Evolutionary conservation across 2,329 filamentous ascomycete species (phyloP), one percentile per base, ranked within the genome.

Genomic region (Pseudodiploospora longispora): DNA sequence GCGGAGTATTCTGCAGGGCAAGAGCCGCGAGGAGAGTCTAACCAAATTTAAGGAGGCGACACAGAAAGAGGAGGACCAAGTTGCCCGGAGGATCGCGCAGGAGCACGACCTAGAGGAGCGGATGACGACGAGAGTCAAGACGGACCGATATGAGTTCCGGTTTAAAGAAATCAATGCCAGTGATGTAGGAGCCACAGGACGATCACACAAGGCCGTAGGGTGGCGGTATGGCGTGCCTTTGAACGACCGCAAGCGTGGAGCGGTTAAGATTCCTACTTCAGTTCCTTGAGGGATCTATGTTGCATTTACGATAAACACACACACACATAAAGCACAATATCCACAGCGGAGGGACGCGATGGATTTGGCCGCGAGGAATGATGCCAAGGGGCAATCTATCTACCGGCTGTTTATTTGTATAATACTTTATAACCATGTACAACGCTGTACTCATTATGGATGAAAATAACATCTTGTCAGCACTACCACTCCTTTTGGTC

Each of bases 211-310:
- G 28, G 78, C 67, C 9, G 70, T 76, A 2, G 82, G 82, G 19
- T 80, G 74, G 72, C 68, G 78, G 47, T 85, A 85, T 53, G 82
- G 82, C 48, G 72, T 72, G 48, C 81, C 82, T 8, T 68, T 71
- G 50, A 70, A 77, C 56, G 82, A 85, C 57, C 72, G 82, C 45
- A 76, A 73, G 64, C 76, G 73, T 53, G 80, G 77, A n/a, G 57
- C 75, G 58, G 63, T 82, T 65, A 85, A 84, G 72, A 84, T 85
- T 57, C 81, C 82, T 27, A 82, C 75, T 32, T 74, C 69, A 42
- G 78, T 83, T 43, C 75, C 73, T 47, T 78, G 40, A 40, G 38
- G 29, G 19, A 19, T 19, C 19, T 19, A 19, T 19, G 19, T 19
- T 19, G 19, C 19, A 19, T 19, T 19, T 19, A 19, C 19, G 19